Base-by-base conservation (phyloP, 75 land plant genomes). In the Sequoiadendron giganteum region DNA sequence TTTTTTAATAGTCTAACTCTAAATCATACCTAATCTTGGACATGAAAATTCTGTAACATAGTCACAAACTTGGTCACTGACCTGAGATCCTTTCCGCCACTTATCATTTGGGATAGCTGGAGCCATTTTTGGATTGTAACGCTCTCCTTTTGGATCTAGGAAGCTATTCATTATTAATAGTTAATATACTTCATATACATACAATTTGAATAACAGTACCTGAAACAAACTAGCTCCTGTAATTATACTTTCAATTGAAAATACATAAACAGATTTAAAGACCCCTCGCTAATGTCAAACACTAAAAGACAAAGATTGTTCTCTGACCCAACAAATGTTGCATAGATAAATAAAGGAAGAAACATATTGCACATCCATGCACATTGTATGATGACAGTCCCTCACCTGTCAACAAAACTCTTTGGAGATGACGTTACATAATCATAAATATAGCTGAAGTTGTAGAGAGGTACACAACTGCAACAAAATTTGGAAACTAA, bases 81-180 rank as follows among this genome's bases (percentile, higher is more conserved):
- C 99, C 99, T 98, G 99, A 32, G 99, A 98, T 65, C 99, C 99
- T 92, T 98, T 98, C 85, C 97, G 89, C 99, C 99, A 98, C 82
- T 92, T 95, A 5, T 88, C 90, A 86, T 91, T 89, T 75, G 90
- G 93, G 85, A 98, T 95, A 16, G 58, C 72, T 86, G 96, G 95
- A 76, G 92, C 90, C 99, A 98, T 98, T 85, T 92, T 92, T 79
- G 93, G 93, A 87, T 95, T 92, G 89, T 98, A 98, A 2, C 95
- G 97, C 28, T 48, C 90, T 38, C 93, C 95, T 86, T 94, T 94
- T 61, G 47, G 39, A 86, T 97, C 97, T 61, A 89, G 86, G 92
- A 98, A 98, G 86, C 99, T 98, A 83, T 68, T 25, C 36, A 47
- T 32, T 28, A 87, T 45, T 16, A 52, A 32, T 13, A 54, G 61